Conservation (phyloP, 129 eudicot species). For the Tagetes patula region DNA sequence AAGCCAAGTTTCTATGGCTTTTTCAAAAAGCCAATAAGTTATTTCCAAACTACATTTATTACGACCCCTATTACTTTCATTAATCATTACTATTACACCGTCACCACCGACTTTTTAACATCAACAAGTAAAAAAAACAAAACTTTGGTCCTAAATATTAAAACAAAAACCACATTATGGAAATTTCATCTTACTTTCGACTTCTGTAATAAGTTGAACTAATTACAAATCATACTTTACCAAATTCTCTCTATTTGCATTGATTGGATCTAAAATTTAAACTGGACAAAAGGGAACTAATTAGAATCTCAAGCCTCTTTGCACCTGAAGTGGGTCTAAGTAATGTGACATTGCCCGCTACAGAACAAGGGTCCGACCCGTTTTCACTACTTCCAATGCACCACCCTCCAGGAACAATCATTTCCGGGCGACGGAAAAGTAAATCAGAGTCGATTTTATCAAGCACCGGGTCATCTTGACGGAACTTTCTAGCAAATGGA, state of each 20-base stretch:
- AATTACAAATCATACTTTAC: constrained; percentile 30
- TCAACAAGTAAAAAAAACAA: background rate
- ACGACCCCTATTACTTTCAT: too few species aligned
- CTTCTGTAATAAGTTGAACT: constrained; percentile 23
- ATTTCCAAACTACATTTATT: too few species aligned
- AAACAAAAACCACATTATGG: constrained; percentile 25
- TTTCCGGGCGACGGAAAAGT: constrained; percentile 44
- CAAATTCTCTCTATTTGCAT: constrained; percentile 35
- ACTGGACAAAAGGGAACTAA: constrained; percentile 36
- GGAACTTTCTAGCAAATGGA: constrained; percentile 76
- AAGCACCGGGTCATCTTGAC: constrained; percentile 52
- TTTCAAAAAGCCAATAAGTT: too few species aligned
- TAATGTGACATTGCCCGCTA: constrained; percentile 39
- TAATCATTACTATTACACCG: too few species aligned
- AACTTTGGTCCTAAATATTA: constrained; percentile 15
- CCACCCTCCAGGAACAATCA: constrained; percentile 76
- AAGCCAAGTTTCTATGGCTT: too few species aligned
- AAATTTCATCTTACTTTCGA: constrained; percentile 8
- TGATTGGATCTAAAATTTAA: constrained; percentile 43
- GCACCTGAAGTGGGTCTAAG: constrained; percentile 55
- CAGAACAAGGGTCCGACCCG: constrained; percentile 64
- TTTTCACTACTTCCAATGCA: constrained; percentile 50
- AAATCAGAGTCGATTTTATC: constrained; percentile 62
- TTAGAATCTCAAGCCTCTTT: constrained; percentile 43
- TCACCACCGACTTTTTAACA: too few species aligned